Base-by-base conservation (phyloP, 2,329 filamentous ascomycete genomes). In the Botryosphaeria dothidea region DNA sequence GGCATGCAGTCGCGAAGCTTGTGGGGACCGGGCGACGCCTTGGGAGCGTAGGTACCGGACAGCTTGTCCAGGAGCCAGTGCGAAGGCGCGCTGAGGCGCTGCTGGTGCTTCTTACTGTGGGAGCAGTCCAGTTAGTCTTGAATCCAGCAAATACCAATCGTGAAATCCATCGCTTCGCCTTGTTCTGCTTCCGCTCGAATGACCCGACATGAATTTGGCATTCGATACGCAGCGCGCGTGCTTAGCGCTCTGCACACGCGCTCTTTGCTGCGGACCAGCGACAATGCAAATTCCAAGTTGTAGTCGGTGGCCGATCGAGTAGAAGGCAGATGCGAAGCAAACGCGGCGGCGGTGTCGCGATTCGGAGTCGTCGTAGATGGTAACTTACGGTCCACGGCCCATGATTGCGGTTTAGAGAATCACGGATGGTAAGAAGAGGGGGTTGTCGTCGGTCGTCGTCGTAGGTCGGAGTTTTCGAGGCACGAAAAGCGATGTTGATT, bases 1-100 rank as follows among this genome's bases (percentile, higher is more conserved):
- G 95, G 95, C 86, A 99, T 90, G 87, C 94, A 98, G 86, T 99
- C 95, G 82, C 95, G 91, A 82, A 95, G 88, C 91, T 99, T 99
- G 91, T 98, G 94, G 84, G 95, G 95, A 92, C 95, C 95, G 71
- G 87, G 84, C 68, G 87, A 89, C 72, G 87, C 85, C 81, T 87
- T 86, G 75, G 86, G 86, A 70, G 87, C 87, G 80, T 89, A 84
- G 74, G 81, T 79, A 78, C 95, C 95, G 83, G 93, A 97, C 81
- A 99, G 89, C 86, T 99, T 99, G 92, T 99, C 95, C 83, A 99
- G 88, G 82, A 99, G 92, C 95, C 95, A 99, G 91, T 98, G 95
- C 83, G 92, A 96, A 81, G 95, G 95, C 82, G 95, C 95, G 85
- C 92, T 95, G 82, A 98, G 89, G 88, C 95, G 93, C 93, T 99